Evolutionary conservation across 2,329 filamentous ascomycete species (phyloP).

Genomic region (Fusarium napiforme): DNA sequence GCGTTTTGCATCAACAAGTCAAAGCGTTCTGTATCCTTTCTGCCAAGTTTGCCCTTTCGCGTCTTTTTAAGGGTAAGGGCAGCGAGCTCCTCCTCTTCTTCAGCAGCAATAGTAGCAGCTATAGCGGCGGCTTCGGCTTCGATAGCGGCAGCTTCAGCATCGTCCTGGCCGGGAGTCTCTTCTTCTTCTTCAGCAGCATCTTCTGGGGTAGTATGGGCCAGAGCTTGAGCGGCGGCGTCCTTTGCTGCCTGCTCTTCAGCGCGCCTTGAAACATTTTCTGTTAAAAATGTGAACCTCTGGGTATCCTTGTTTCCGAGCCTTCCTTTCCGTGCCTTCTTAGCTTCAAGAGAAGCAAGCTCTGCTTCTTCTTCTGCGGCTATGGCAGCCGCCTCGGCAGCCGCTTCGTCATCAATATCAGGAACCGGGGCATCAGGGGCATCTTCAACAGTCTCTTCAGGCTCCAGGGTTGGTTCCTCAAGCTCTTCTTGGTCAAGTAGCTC

Average conservation of each 20-base stretch:
- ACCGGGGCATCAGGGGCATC: slow-evolving; percentile 1
- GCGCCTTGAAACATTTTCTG: slow-evolving; percentile 49
- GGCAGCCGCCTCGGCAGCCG: slow-evolving; percentile 20
- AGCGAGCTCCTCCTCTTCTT: slow-evolving; percentile 36
- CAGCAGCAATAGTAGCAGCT: slow-evolving; percentile 20
- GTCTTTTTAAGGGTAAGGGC: slow-evolving; percentile 27
- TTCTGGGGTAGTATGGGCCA: slow-evolving; percentile 14
- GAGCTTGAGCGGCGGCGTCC: slow-evolving; percentile 47
- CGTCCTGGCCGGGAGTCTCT: neutral
- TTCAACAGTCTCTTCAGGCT: slow-evolving; percentile 17
- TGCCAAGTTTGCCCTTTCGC: slow-evolving; percentile 39
- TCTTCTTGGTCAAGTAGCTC: slow-evolving; percentile 3
- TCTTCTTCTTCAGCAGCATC: slow-evolving; percentile 40
- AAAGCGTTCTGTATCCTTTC: slow-evolving; percentile 40
- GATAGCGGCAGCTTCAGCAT: slow-evolving; percentile 31
- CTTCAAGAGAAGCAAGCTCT: slow-evolving; percentile 55
- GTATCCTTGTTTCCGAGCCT: slow-evolving; percentile 59
- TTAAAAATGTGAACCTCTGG: slow-evolving; percentile 55
- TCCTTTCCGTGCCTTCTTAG: slow-evolving; percentile 62
- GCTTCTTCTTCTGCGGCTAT: slow-evolving; percentile 48
- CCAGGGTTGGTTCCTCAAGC: slow-evolving; percentile 13
- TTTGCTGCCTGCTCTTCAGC: slow-evolving; percentile 51
- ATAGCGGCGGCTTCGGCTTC: slow-evolving; percentile 5
- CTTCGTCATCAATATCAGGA: slow-evolving; percentile 14
- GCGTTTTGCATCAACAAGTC: slow-evolving; percentile 30